A percentile compares a stretch with the other conserved stretches of the same genome.
Evolutionary conservation across 441 rosid species (phyloP).

Genomic region (Kokia cookei): DNA sequence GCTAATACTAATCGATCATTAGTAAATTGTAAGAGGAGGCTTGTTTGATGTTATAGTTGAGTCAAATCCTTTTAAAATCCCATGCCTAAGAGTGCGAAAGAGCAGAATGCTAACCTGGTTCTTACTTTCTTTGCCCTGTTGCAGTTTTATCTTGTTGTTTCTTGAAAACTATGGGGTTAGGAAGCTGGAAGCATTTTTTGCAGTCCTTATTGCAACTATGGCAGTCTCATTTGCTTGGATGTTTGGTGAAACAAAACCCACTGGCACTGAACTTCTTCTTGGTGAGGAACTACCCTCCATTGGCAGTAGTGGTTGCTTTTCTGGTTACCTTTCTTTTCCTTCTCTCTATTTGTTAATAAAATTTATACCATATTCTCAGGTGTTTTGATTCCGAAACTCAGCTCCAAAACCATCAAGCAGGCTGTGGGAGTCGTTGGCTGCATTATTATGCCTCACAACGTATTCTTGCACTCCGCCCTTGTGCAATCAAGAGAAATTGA

Average conservation of each 20-base stretch:
- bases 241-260: conserved; percentile 83
- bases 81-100: not conserved
- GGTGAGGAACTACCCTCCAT: conserved; percentile 30
- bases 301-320: not conserved
- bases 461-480: conserved; percentile 90
- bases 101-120: not conserved
- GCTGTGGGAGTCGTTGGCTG: conserved; percentile 95
- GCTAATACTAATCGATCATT: too few relatives aligned
- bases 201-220: conserved; percentile 72
- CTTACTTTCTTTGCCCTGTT: conserved; percentile 7
- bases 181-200: conserved; percentile 84
- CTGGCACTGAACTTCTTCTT: conserved; percentile 59
- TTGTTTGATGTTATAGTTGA: not conserved
- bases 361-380: conserved; percentile 35
- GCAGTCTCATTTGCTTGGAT: conserved; percentile 92
- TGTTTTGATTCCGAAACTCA: conserved; percentile 66
- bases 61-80: not conserved
- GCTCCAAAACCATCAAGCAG: conserved; percentile 76
- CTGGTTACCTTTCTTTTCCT: not conserved
- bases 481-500: conserved; percentile 85
- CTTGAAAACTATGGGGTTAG: conserved; percentile 93
- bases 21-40: too few relatives aligned
- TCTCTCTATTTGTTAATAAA: not conserved
- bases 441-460: conserved; percentile 93
- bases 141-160: conserved; percentile 80